Evolutionary conservation across 139 green algal species (phyloP).

Genomic region (Closterium sp.): DNA sequence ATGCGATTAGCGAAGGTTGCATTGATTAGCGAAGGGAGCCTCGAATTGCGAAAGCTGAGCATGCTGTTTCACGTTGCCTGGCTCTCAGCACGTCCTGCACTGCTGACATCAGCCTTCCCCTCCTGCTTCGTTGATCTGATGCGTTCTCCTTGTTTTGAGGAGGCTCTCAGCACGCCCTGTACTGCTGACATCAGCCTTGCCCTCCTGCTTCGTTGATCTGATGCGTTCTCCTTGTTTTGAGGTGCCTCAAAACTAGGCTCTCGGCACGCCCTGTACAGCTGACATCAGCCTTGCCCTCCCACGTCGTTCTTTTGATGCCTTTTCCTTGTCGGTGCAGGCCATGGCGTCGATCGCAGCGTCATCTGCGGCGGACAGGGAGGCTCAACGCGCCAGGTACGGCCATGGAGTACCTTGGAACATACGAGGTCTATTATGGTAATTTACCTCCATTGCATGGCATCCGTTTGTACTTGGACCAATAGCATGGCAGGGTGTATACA

Average conservation of each 20-base stretch:
- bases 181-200: too few species aligned
- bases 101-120: too few species aligned
- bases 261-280: too few species aligned
- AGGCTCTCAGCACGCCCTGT: not conserved
- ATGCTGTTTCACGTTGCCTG: not conserved
- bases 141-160: not conserved
- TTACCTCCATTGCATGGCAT: too few species aligned
- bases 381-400: constrained; percentile 20
- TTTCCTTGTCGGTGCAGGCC: constrained; percentile 3
- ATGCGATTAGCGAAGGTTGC: too few species aligned
- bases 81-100: not conserved
- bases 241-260: too few species aligned
- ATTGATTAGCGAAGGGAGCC: too few species aligned
- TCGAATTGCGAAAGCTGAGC: too few species aligned
- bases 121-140: too few species aligned
- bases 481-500: not conserved
- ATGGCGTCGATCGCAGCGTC: constrained; percentile 43
- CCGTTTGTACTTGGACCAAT: not conserved
- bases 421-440: too few species aligned
- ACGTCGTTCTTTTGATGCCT: not conserved
- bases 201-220: too few species aligned
- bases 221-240: too few species aligned
- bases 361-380: constrained; percentile 37
- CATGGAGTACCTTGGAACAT: not conserved
- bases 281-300: not conserved